Evolutionary conservation across 768 basidiomycete species (phyloP), one percentile per base, ranked within the genome.

Genomic region (Phanerochaete carnosa): DNA sequence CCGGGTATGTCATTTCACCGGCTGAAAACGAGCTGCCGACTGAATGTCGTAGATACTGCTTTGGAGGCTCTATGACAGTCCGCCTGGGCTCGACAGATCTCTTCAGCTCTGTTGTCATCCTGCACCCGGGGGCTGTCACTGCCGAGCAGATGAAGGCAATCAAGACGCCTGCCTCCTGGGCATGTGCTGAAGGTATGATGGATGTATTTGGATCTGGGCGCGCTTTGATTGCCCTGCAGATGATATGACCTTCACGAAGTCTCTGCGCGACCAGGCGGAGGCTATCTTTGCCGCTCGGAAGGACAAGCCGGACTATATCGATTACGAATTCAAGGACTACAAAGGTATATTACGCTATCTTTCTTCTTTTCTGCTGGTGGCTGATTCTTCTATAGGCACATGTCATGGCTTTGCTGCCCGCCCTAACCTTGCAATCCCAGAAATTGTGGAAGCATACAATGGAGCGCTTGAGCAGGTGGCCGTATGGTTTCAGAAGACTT

Each of bases 321-420:
- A 75, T 1, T 77, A 73, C 52, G 74, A 75, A 61, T 75, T 77
- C 64, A 62, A 66, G 28, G 69, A 70, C 53, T 79, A 78, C 64
- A 70, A 70, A 58, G 76, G 75, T 74, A 33, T 29, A 60, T 39
- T n/a, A 56, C 25, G 30, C 1, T 19, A 8, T 46, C 45, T 46
- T 7, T 46, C 45, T 7, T 19, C 45, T 7, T 7, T 5, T 25
- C 7, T 19, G 6, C 23, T 11, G 28, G 25, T 56, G 55, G 58
- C 58, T 46, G 66, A 19, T 58, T 43, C 13, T 23, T 3, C n/a
- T 39, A n/a, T 52, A 81, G 81, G 77, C 62, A 83, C 77, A 16
- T 67, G 63, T 7, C 83, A 81, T 57, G 79, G 83, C 26, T 84
- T 84, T 26, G 80, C 80, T 2, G 70, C 73, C 29, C 74, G 81